phyloP scores from a whole-genome alignment of 1,284 basidiomycete species.

The Uromyces viciae-fabae region DNA sequence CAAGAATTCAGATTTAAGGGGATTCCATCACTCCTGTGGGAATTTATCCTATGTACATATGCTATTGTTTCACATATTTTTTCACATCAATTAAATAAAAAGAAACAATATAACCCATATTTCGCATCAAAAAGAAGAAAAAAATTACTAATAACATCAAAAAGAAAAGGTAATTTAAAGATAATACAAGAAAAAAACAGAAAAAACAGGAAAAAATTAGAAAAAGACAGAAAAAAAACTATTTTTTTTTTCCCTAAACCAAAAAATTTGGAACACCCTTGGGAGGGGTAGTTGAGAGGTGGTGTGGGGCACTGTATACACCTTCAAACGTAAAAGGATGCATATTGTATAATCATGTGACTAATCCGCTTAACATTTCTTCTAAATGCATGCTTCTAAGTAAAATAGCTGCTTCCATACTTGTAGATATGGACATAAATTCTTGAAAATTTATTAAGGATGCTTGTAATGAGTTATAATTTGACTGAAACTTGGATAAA shows the following conservation, averaged over 20 bases:
- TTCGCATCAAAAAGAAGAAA: not conserved
- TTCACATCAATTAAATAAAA: no score
- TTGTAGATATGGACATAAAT: not conserved
- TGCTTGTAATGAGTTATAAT: not conserved
- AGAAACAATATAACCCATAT: no score
- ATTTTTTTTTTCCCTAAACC: no score
- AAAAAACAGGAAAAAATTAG: not conserved
- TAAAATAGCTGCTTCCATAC: not conserved
- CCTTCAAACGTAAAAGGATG: not conserved
- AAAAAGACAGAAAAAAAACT: no score
- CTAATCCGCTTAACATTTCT: not conserved
- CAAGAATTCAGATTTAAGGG: no score
- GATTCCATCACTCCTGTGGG: no score
- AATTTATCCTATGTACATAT: no score
- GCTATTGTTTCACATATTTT: no score
- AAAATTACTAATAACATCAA: not conserved
- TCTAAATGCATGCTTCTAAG: not conserved
- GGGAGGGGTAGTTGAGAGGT: not conserved
- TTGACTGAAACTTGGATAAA: not conserved
- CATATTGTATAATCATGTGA: not conserved
- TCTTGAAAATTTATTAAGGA: not conserved
- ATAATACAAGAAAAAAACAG: no score
- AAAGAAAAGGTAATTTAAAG: no score
- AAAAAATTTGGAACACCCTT: not conserved
- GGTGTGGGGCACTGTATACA: not conserved